phyloP scores from a whole-genome alignment of 73 alveolate species.

The Paramecium octaurelia region DNA sequence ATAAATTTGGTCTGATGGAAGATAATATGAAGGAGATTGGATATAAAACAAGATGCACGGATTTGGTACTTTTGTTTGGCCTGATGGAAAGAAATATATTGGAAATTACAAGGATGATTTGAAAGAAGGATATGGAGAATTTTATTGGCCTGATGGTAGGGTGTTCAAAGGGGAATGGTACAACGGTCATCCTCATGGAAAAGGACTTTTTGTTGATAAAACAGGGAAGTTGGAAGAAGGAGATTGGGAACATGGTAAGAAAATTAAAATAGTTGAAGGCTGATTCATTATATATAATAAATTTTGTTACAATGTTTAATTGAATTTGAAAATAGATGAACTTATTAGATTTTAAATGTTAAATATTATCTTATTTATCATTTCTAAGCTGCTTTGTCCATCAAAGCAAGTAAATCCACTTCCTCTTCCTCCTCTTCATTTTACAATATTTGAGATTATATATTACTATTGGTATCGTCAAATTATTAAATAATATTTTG shows the following conservation, averaged over 20 bases:
- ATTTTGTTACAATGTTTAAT: background rate
- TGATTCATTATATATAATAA: background rate
- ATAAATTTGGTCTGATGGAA: conserved; percentile 49
- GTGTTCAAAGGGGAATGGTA: conserved; percentile 15
- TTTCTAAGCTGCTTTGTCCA: conserved; percentile 27
- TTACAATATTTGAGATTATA: background rate
- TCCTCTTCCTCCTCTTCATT: background rate
- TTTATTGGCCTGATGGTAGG: conserved; percentile 86
- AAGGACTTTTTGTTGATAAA: background rate
- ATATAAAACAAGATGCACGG: conserved; percentile 58
- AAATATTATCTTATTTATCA: background rate
- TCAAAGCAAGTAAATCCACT: background rate
- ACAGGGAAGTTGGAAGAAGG: background rate
- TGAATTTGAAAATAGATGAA: too few species aligned
- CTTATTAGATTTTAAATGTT: too few species aligned
- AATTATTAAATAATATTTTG: background rate
- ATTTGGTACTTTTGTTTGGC: conserved; percentile 66
- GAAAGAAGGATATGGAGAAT: conserved; percentile 77
- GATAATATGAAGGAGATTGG: conserved; percentile 57
- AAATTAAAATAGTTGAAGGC: background rate
- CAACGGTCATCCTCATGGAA: conserved; percentile 46
- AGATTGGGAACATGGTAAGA: background rate
- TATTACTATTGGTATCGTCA: background rate
- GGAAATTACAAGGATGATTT: conserved; percentile 73
- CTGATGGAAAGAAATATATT: conserved; percentile 71